Conservation (phyloP, 2,329 filamentous ascomycete genomes). For the Teratosphaeria viscida region DNA sequence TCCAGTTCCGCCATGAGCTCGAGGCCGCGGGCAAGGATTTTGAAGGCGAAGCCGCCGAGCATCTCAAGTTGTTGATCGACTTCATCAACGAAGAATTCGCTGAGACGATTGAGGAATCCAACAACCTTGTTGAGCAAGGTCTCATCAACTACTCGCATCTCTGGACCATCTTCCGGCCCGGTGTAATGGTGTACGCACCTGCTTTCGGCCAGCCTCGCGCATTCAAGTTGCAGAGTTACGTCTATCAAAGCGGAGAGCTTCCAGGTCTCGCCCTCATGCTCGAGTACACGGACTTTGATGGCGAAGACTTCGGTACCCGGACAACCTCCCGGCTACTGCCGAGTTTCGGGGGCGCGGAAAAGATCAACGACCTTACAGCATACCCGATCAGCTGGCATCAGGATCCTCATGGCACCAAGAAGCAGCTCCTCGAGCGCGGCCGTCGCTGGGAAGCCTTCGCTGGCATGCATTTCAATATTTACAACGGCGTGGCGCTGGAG, state of each 20-base stretch:
- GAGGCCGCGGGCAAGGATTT: slow-evolving; percentile 11
- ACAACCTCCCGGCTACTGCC: slow-evolving; percentile 5
- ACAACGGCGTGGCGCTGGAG: slow-evolving; percentile 18
- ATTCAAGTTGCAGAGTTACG: slow-evolving; percentile 19
- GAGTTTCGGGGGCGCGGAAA: slow-evolving; percentile 13
- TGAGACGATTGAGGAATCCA: slow-evolving; percentile 22
- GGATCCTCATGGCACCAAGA: slow-evolving; percentile 6
- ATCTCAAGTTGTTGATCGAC: slow-evolving; percentile 23
- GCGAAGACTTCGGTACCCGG: slow-evolving; percentile 18
- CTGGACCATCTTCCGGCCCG: slow-evolving; percentile 36
- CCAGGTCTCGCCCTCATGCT: slow-evolving; percentile 19
- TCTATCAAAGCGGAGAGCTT: slow-evolving; percentile 13
- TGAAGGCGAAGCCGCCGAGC: slow-evolving; percentile 21
- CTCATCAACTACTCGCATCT: slow-evolving; percentile 29
- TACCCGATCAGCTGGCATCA: slow-evolving; percentile 14
- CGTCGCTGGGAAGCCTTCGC: slow-evolving; percentile 16
- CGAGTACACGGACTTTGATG: slow-evolving; percentile 27
- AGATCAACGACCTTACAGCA: slow-evolving; percentile 16
- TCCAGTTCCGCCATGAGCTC: slow-evolving; percentile 20
- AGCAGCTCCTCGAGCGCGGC: slow-evolving; percentile 16
- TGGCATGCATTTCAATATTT: slow-evolving; percentile 20
- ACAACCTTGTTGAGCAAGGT: slow-evolving; percentile 18
- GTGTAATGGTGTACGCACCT: slow-evolving; percentile 16
- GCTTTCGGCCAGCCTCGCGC: slow-evolving; percentile 22
- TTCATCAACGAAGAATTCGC: slow-evolving; percentile 18